Evolutionary conservation across 345 rosid species (phyloP), one percentile per base, ranked within the genome.

Genomic region (Citrus medica): DNA sequence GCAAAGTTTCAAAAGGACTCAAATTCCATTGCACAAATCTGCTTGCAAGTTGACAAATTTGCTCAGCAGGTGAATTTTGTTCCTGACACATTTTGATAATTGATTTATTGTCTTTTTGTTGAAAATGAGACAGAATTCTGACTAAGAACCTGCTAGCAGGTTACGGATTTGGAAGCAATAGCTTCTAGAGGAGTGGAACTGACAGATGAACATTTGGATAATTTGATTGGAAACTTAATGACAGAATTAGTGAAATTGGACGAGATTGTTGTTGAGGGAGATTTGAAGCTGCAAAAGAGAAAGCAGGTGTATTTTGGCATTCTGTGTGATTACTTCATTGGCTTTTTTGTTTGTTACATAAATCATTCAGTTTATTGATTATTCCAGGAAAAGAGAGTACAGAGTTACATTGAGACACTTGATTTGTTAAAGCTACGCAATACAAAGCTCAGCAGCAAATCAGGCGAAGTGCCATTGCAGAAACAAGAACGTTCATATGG

Each of bases 1-100:
- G 85, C 89, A 22, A 87, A 78, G 42, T 84, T 79, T 75, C 89
- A 89, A 79, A 90, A 87, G 76, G 87, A 86, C 42, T 81, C 85
- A 17, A 89, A 86, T 74, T 83, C 87, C 16, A 72, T 90, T 22
- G 77, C 85, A 1, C 86, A 83, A 73, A 87, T 86, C 69, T 75
- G 89, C 80, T 72, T 78, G 75, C 84, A 84, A 65, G 83, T 90
- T 14, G 88, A 86, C 76, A 76, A 83, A 72, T 77, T 82, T 9
- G 82, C 83, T 9, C 79, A 80, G 14, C 83, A 84, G 87, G 93
- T 88, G 74, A 56, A 21, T 48, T 69, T 48, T 35, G 4, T 10
- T 24, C 3, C 27, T 35, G 8, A n/a, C 51, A 33, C 13, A n/a
- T 10, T 58, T n/a, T 30, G 58, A 17, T 13, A 12, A 46, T 3